Conservation (phyloP, 129 eudicot genomes). For the Saposhnikovia divaricata region DNA sequence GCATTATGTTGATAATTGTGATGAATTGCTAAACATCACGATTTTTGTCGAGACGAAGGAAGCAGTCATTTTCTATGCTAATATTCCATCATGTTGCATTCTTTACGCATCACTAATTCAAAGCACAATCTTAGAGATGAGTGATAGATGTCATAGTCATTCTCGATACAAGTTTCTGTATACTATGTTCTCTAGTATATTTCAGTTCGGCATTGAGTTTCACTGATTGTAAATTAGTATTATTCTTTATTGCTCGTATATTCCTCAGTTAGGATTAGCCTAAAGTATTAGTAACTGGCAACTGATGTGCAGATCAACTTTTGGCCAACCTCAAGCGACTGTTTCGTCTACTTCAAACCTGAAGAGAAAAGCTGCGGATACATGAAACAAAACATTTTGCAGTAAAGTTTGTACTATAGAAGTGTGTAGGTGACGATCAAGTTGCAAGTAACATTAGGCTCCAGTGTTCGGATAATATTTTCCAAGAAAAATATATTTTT, state of each 20-base stretch:
- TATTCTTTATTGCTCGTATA: not conserved
- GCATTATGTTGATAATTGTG: not conserved
- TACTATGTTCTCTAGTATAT: not conserved
- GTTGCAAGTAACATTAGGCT: not conserved
- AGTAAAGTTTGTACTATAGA: not conserved
- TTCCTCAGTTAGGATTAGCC: not conserved
- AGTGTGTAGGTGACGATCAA: not conserved
- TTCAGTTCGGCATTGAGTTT: not conserved
- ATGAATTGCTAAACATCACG: not conserved
- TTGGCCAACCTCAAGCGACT: conserved; percentile 63
- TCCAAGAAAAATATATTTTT: not conserved
- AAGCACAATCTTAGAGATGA: not conserved
- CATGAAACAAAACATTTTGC: not conserved
- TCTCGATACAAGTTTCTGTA: not conserved
- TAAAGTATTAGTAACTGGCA: not conserved
- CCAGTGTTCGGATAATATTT: not conserved
- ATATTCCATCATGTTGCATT: not conserved
- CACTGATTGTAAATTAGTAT: not conserved
- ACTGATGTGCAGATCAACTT: conserved; percentile 55
- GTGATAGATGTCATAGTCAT: not conserved
- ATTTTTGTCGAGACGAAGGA: not conserved
- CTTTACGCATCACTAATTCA: not conserved
- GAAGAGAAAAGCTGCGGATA: conserved; percentile 44
- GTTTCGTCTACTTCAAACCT: conserved; percentile 37
- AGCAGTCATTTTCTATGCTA: not conserved